A percentile compares a stretch with the other conserved stretches of the same genome.
Evolutionary conservation across 495 filamentous ascomycete species (phyloP).

Genomic region (Penicillium mononematosum): DNA sequence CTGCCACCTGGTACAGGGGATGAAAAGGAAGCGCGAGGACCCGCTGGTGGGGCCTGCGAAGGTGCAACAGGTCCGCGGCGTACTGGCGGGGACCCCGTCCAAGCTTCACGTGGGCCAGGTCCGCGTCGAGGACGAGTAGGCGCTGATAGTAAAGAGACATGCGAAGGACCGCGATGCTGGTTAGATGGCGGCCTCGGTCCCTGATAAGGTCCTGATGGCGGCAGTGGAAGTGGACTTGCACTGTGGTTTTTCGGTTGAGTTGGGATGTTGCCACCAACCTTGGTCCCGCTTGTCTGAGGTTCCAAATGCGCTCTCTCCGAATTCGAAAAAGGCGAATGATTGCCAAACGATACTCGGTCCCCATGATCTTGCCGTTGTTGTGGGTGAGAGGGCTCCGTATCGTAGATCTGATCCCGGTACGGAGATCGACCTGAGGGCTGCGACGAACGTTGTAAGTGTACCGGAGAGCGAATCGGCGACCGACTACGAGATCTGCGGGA

Average conservation of each 20-base stretch:
- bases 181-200: constrained; percentile 45
- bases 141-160: constrained; percentile 53
- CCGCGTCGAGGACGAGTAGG: constrained; percentile 61
- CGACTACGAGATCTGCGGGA: constrained; percentile 18
- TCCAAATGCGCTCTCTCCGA: constrained; percentile 7
- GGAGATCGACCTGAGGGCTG: constrained; percentile 13
- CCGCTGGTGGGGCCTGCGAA: constrained; percentile 40
- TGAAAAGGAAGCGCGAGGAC: constrained; percentile 42
- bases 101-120: constrained; percentile 37
- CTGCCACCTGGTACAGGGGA: constrained; percentile 28
- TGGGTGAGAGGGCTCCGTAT: not conserved
- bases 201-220: constrained; percentile 49
- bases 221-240: constrained; percentile 37
- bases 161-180: constrained; percentile 47
- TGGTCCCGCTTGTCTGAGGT: constrained; percentile 11
- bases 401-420: constrained; percentile 13
- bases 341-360: not conserved
- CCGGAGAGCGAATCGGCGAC: constrained; percentile 19
- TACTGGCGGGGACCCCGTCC: constrained; percentile 33
- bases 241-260: constrained; percentile 40
- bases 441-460: constrained; percentile 15
- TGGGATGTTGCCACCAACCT: constrained; percentile 25
- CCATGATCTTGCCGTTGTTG: not conserved
- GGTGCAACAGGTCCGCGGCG: constrained; percentile 40
- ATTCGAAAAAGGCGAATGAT: not conserved